Percentiles rank a stretch among this genome's conserved stretches.
phyloP scores from a whole-genome alignment of 1,284 basidiomycete species.

The Puccinia polysora region DNA sequence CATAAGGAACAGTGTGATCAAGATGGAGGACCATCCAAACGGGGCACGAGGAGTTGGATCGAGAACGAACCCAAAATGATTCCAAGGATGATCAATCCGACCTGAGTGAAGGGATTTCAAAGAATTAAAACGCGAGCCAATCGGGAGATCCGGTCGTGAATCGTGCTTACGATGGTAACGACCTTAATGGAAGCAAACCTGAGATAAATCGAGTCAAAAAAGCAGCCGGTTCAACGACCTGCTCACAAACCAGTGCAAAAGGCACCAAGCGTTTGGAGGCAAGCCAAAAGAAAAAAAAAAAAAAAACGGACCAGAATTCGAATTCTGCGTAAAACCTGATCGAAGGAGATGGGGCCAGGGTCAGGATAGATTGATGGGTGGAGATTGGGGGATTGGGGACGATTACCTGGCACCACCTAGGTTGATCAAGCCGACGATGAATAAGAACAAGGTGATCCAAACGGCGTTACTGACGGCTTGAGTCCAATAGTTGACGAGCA shows the following conservation, averaged over 20 bases:
- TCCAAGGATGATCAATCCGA: conserved; percentile 36
- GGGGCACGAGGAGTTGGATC: background rate
- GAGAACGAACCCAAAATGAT: conserved; percentile 27
- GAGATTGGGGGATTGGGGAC: conserved; percentile 24
- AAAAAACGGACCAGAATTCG: conserved; percentile 35
- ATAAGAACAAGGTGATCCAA: conserved; percentile 55
- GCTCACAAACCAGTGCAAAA: background rate
- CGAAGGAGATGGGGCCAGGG: background rate
- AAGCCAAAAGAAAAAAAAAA: too few species aligned
- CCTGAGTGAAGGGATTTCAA: conserved; percentile 15
- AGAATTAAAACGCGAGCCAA: conserved; percentile 27
- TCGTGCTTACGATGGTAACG: conserved; percentile 59
- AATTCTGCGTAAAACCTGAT: conserved; percentile 41
- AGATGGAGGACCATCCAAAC: background rate
- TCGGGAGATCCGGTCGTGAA: background rate
- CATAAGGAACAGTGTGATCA: background rate
- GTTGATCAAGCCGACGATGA: conserved; percentile 56
- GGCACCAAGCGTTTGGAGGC: too few species aligned
- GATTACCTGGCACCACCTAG: conserved; percentile 52
- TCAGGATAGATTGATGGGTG: background rate
- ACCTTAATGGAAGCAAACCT: conserved; percentile 69
- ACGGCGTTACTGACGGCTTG: conserved; percentile 53
- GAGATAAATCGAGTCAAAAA: background rate
- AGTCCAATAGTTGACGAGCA: conserved; percentile 55
- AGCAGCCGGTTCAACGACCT: too few species aligned